A percentile compares a stretch with the other conserved stretches of the same genome.
phyloP scores from a whole-genome alignment of 2,329 filamentous ascomycete genomes.

The Beauveria bassiana region DNA sequence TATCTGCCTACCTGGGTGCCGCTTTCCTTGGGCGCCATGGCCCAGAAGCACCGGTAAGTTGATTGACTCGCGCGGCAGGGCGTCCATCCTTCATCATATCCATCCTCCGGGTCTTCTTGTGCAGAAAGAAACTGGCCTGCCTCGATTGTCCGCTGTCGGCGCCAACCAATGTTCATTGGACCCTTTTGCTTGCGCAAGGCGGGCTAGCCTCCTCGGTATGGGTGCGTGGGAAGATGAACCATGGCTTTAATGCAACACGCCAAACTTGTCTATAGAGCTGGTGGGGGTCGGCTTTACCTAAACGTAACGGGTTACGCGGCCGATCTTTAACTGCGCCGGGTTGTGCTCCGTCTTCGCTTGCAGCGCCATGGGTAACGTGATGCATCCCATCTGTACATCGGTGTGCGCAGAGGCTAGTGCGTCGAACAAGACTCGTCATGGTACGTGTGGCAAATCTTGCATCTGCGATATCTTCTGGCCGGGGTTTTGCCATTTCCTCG shows the following conservation, averaged over 20 bases:
- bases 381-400: background rate
- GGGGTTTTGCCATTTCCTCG: background rate
- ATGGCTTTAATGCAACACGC: background rate
- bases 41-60: background rate
- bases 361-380: background rate
- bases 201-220: background rate
- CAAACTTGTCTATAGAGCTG: background rate
- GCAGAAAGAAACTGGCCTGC: background rate
- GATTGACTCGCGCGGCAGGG: background rate
- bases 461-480: background rate
- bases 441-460: background rate
- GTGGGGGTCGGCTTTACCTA: background rate
- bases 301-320: background rate
- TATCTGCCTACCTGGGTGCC: background rate
- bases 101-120: background rate
- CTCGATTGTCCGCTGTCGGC: background rate
- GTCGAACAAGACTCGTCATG: background rate
- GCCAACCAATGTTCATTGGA: background rate
- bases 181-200: background rate
- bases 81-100: background rate
- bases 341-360: background rate
- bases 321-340: background rate
- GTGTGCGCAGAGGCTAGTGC: background rate
- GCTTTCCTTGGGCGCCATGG: no score
- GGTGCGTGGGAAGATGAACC: background rate